Base-by-base conservation (phyloP, 73 alveolate genomes). In the Paramecium pentaurelia region DNA sequence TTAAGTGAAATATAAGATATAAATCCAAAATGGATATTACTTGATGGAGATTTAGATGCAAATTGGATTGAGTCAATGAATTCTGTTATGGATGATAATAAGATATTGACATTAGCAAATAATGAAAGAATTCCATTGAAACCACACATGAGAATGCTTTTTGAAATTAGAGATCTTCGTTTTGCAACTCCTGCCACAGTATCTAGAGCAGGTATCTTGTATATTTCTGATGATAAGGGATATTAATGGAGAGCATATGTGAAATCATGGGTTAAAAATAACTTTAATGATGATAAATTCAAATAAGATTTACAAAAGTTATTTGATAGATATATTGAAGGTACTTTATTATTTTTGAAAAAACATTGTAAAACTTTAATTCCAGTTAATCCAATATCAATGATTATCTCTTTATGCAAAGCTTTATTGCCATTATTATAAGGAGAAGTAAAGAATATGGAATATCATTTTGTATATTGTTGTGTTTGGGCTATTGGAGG, bases 41-140 rank as follows among this genome's bases (percentile, higher is more conserved):
- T 98, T 49, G 99, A 98, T 95, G 99, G 99, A 40, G 99, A 99
- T 95, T 93, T 99, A 89, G 99, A 99, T 97, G 99, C 99, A 75
- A 99, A 99, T 95, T 99, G 99, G 99, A 99, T 98, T 92, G 99
- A 99, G 94, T 98, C 99, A 91, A 99, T 99, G 99, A 99, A 99
- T 98, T 97, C 99, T 45, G 99, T 99, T 95, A 99, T 98, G 99
- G 99, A 99, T 96, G 99, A 99, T 95, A 99, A 99, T 97, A 99
- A 99, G 92, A 98, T 98, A 92, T 95, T 80, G 37, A 99, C 93
- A 98, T 98, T 93, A 22, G 70, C 70, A 54, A 54, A 54, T 54
- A 99, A 99, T 94, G 99, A 99, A 93, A 98, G 99, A 84, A 99
- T 99, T 75, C 99, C 99, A 37, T 98, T 99, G 88, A 98, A 98